Evolutionary conservation across 179 eudicot species (phyloP), one percentile per base, ranked within the genome.

Genomic region (Sideroxylon spinosum): DNA sequence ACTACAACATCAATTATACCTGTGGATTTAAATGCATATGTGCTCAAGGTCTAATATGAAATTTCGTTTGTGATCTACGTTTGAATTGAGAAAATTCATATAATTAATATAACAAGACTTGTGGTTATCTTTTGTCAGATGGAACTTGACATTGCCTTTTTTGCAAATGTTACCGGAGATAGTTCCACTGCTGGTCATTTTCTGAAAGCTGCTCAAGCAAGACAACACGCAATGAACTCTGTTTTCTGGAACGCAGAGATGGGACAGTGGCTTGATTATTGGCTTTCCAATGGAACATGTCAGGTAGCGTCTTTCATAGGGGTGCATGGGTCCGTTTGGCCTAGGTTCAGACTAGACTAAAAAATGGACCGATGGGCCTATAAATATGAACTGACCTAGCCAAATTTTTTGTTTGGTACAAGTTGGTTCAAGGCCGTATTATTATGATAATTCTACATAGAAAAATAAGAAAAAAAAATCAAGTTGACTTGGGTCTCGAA

Each of bases 241-340:
- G 67, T 94, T 71, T 88, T 94, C 63, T 94, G 98, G 98, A 88
- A 91, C 70, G 84, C 84, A 75, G 89, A 87, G 78, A 86, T 83
- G 94, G 84, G 88, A 64, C 98, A 94, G 53, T 94, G 97, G 98
- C 88, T 92, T 49, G 98, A 94, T 79, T 90, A 90, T 83, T 94
- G 98, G 98, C 81, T 89, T 59, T 74, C 71, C 64, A 59, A 69
- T 67, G 82, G 76, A 53, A 74, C 82, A 16, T 78, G 85, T 83
- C 79, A 89, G 90, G 98, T 90, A 50, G 8, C 29, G 10, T 59
- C 9, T 37, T 37, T 37, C 5, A 37, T 37, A 3, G 44, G 44
- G 4, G 44, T 37, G 44, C 44, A 37, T 37, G 2, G 44, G 44
- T 37, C 44, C 44, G 5, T 37, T 37, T 6, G 44, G 44, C 44